Evolutionary conservation across 768 basidiomycete genomes (phyloP).

Genomic region (Gymnopilus dilepis): DNA sequence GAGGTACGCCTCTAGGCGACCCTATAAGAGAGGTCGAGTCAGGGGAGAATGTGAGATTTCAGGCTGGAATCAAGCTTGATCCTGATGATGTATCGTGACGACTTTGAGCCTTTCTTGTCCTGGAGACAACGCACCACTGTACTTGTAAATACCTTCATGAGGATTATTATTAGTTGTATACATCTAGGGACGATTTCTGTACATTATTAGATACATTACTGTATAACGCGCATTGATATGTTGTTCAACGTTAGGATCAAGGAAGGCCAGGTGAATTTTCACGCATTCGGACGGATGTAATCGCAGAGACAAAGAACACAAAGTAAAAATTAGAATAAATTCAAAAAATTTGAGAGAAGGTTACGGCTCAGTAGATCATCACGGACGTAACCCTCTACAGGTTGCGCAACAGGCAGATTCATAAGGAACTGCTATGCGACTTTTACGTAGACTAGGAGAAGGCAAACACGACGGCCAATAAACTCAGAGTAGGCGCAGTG

Average conservation of each 20-base stretch:
- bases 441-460: neutral
- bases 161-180: neutral
- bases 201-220: neutral
- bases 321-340: neutral
- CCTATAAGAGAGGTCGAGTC: neutral
- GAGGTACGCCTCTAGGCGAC: neutral
- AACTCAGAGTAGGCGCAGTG: no score
- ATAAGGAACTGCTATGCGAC: neutral
- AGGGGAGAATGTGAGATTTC: constrained; percentile 1
- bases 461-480: neutral
- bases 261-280: neutral
- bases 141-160: neutral
- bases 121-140: neutral
- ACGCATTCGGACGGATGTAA: no score
- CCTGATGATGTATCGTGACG: neutral
- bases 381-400: neutral
- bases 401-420: neutral
- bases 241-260: no score
- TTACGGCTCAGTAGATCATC: neutral
- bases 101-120: neutral
- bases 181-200: neutral
- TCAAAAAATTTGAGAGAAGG: neutral
- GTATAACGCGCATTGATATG: no score
- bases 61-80: neutral
- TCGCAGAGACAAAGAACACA: no score